Percentiles rank a stretch among this genome's conserved stretches.
phyloP scores from a whole-genome alignment of 2,329 filamentous ascomycete species.

The Penicillium fuscoglaucum region DNA sequence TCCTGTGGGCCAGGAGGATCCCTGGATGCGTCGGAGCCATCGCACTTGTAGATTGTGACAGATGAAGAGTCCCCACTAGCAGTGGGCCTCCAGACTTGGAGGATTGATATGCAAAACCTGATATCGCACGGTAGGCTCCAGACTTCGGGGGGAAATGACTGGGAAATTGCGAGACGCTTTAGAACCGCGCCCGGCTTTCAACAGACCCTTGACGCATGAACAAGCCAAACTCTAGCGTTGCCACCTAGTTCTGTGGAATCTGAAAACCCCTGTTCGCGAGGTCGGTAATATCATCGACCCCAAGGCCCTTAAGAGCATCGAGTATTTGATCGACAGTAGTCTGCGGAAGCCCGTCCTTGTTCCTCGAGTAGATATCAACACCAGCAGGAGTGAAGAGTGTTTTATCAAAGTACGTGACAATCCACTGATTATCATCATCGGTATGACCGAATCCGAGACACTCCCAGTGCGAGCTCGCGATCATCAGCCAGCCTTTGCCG shows the following conservation, averaged over 20 bases:
- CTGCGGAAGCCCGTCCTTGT: conserved; percentile 10
- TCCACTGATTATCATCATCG: conserved; percentile 58
- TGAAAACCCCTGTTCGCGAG: conserved; percentile 16
- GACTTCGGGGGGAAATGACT: not conserved
- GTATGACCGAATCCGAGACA: conserved; percentile 26
- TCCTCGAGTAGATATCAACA: conserved; percentile 72
- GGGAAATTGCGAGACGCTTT: accelerated
- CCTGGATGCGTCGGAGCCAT: not conserved
- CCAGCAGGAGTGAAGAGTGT: conserved; percentile 82
- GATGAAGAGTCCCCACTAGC: no score
- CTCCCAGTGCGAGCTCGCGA: conserved; percentile 78
- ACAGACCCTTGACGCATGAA: no score
- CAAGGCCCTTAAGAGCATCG: conserved; percentile 8
- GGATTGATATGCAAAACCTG: not conserved
- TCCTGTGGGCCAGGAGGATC: no score
- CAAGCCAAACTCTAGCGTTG: no score
- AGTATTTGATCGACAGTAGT: conserved; percentile 15
- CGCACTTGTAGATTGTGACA: not conserved
- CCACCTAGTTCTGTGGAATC: conserved; percentile 11
- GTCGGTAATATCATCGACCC: conserved; percentile 8
- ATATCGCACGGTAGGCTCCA: no score
- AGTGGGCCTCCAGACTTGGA: not conserved
- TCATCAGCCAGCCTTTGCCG: conserved; percentile 71
- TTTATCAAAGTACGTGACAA: conserved; percentile 80
- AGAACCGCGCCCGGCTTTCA: not conserved